Evolutionary conservation across 2,329 filamentous ascomycete genomes (phyloP), one percentile per base, ranked within the genome.

Genomic region (Pyrenophora seminiperda): DNA sequence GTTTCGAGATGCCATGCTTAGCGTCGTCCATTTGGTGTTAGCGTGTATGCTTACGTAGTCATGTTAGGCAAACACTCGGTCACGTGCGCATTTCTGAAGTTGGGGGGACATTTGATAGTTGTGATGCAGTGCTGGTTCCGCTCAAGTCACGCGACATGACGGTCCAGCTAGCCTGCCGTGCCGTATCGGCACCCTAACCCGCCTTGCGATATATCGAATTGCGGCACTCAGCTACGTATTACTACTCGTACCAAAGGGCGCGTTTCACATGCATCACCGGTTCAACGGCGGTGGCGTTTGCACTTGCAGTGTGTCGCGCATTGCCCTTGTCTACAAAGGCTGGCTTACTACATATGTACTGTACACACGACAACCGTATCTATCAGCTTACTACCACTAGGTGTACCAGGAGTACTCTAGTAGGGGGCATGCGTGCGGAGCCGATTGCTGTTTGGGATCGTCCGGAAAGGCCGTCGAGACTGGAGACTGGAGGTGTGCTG

Each of bases 1-100:
- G 50, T 51, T 61, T 62, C 50, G 41, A 33, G 41, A 37, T 32
- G 22, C 30, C 10, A 11, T 47, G 42, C 54, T 56, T 54, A 47
- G 56, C 56, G 22, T 31, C 14, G 19, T 14, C 47, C 48, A 19
- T n/a, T 41, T 50, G 2, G 47, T 31, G 27, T 44, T 60, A 56
- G 58, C 50, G 53, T 11, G 17, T 2, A 10, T 5, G 42, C 19
- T 50, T 54, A 43, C n/a, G n/a, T n/a, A n/a, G n/a, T n/a, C n/a
- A n/a, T n/a, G n/a, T n/a, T n/a, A n/a, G n/a, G n/a, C n/a, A n/a
- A n/a, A n/a, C n/a, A n/a, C n/a, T n/a, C n/a, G n/a, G n/a, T n/a
- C n/a, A n/a, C n/a, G n/a, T n/a, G 24, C 24, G 13, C 10, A 27
- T 27, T 27, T 10, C 7, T 13, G 9, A 27, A 13, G 7, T 27